phyloP scores from a whole-genome alignment of 2,329 filamentous ascomycete species.

The Fusarium sp. region DNA sequence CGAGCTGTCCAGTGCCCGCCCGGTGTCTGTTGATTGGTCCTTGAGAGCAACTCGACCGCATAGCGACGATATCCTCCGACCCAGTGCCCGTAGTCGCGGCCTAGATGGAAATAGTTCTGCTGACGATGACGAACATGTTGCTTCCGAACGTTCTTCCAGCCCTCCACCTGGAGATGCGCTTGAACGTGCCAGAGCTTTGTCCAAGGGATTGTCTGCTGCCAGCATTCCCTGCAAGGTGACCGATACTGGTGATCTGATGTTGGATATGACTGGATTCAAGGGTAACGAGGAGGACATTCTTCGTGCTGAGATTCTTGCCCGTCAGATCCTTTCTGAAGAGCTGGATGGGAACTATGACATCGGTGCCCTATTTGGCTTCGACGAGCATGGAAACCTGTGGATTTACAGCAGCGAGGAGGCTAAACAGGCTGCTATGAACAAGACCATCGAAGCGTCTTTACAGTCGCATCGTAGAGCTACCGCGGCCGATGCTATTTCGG shows the following conservation, averaged over 20 bases:
- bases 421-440: constrained; percentile 86
- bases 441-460: constrained; percentile 65
- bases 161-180: constrained; percentile 84
- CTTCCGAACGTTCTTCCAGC: constrained; percentile 76
- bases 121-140: constrained; percentile 53
- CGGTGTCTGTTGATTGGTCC: constrained; percentile 65
- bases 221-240: constrained; percentile 96
- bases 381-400: constrained; percentile 98
- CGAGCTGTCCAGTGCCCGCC: constrained; percentile 60
- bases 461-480: constrained; percentile 62
- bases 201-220: constrained; percentile 86
- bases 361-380: constrained; percentile 92
- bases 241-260: constrained; percentile 92
- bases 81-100: constrained; percentile 57
- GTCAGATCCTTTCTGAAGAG: constrained; percentile 92
- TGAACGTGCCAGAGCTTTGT: constrained; percentile 84
- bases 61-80: constrained; percentile 67
- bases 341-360: constrained; percentile 96
- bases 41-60: constrained; percentile 59
- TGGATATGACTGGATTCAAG: constrained; percentile 98
- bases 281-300: constrained; percentile 92
- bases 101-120: constrained; percentile 55
- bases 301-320: constrained; percentile 90
- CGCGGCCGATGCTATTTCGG: constrained; percentile 84
- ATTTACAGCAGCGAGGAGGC: constrained; percentile 98